Evolutionary conservation across 306 rosid genomes (phyloP), one percentile per base, ranked within the genome.

Genomic region (Quercus wislizeni): DNA sequence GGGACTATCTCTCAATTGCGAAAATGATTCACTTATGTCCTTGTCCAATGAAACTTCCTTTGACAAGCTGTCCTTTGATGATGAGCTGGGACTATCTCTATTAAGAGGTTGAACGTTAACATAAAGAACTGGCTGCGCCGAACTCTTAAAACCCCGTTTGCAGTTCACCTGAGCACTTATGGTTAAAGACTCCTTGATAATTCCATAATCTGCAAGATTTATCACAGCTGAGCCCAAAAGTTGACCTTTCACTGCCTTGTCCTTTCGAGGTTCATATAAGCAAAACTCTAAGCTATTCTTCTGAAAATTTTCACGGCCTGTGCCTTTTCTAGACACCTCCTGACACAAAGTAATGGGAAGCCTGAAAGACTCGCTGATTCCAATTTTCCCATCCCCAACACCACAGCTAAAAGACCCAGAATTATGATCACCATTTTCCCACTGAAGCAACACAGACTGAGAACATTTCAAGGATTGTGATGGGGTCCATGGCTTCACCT

Each of bases 401-500:
- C 68, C 73, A 17, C 86, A 72, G 38, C 72, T 55, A 23, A 83
- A 55, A 25, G 90, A 88, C 57, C 95, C 93, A 21, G 86, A 85
- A 63, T 41, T 84, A 9, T 82, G 76, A 74, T 84, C 93, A 46
- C 92, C 98, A 79, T 88, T 89, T 74, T 82, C 92, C 97, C 98
- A 93, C 68, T 87, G 92, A 79, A 93, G 87, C 10, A 86, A 38
- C 55, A 93, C 88, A 30, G 92, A 86, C 65, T 83, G 89, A 81
- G 69, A 77, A 31, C 91, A 86, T 79, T 55, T 88, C 78, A 75
- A 65, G 63, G 94, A 84, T 80, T 85, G 83, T 56, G 92, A 87
- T 55, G 88, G 86, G 13, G 93, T 90, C 98, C 98, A 93, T 33
- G 98, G 98, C 70, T 81, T 91, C 73, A 93, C 84, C 88, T 90